A percentile compares a stretch with the other conserved stretches of the same genome.
Evolutionary conservation across 2,329 filamentous ascomycete species (phyloP).

Genomic region (Knufia petricola): DNA sequence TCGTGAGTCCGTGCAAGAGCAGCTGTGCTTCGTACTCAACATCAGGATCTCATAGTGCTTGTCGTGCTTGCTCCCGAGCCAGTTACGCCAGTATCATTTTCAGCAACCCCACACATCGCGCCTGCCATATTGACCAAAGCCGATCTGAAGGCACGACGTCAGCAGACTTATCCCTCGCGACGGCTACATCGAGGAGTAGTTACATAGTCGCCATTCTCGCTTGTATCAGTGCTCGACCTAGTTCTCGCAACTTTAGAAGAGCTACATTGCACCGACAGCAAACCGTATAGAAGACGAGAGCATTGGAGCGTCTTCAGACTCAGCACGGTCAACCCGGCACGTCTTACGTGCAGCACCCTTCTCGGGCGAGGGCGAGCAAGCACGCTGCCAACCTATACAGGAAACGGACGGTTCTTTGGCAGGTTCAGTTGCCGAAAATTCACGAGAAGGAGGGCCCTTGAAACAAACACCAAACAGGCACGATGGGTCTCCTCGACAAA

Average conservation of each 20-base stretch:
- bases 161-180: neutral
- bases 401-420: no score
- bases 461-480: constrained; percentile 14
- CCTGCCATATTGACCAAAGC: neutral
- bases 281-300: no score
- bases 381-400: no score
- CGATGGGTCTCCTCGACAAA: constrained; percentile 43
- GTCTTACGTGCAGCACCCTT: no score
- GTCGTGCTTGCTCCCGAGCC: no score
- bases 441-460: neutral
- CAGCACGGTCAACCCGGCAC: no score
- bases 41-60: neutral
- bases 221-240: neutral
- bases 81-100: no score
- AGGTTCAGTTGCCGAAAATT: no score
- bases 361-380: no score
- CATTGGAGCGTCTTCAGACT: no score
- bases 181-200: neutral
- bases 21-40: neutral
- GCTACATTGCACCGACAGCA: neutral
- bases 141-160: neutral
- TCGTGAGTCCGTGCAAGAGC: neutral
- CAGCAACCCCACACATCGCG: no score
- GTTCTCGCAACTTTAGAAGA: neutral
- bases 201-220: neutral